phyloP scores from a whole-genome alignment of 306 rosid genomes.

The Lablab purpureus region DNA sequence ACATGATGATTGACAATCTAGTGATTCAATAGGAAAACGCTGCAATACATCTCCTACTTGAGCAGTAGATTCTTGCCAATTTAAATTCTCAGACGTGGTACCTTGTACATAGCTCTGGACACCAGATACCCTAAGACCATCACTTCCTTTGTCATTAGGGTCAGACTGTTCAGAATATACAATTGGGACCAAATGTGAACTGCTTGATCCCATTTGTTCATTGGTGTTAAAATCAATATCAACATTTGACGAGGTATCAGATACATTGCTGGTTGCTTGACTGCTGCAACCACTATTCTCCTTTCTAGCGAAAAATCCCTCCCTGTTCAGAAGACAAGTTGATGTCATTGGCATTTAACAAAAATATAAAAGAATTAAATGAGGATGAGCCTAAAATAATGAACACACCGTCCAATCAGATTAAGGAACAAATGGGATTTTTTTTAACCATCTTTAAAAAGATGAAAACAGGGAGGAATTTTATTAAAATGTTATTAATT shows the following conservation, averaged over 20 bases:
- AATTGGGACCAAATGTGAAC: constrained; percentile 51
- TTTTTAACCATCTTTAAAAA: constrained; percentile 25
- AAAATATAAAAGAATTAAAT: constrained; percentile 4
- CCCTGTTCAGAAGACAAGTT: constrained; percentile 65
- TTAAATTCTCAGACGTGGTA: constrained; percentile 49
- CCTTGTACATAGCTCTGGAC: constrained; percentile 49
- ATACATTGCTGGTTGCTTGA: constrained; percentile 62
- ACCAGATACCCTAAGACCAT: constrained; percentile 47
- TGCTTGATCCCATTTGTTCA: constrained; percentile 54
- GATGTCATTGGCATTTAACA: constrained; percentile 24
- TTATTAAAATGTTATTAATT: constrained; percentile 5
- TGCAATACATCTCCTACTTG: constrained; percentile 56
- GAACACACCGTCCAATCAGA: constrained; percentile 19
- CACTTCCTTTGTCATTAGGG: constrained; percentile 44
- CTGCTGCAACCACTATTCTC: constrained; percentile 63
- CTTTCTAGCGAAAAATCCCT: constrained; percentile 74
- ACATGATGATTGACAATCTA: constrained; percentile 42
- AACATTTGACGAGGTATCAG: constrained; percentile 56
- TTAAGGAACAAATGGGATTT: background rate
- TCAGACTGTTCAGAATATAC: constrained; percentile 51
- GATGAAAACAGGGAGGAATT: background rate
- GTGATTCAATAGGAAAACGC: constrained; percentile 51
- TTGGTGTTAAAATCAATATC: constrained; percentile 52
- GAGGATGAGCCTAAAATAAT: background rate
- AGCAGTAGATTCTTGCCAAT: constrained; percentile 48